Evolutionary conservation across 176 grass and related monocot species (phyloP).

Genomic region (Oropetium thomaeum): DNA sequence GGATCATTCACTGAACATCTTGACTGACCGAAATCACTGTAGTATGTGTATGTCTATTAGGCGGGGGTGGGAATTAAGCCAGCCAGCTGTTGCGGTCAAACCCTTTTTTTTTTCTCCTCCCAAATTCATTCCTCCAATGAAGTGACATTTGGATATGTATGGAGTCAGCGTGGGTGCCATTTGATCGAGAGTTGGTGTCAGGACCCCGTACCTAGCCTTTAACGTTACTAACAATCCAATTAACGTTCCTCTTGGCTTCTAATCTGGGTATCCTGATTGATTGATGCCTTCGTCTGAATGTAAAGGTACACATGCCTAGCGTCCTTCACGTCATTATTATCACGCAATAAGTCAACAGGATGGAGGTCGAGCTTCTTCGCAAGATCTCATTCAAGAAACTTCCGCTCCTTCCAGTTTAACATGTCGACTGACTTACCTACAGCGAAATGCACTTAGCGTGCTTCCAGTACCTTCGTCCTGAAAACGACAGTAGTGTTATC

Average conservation of each 20-base stretch:
- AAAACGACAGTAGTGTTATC: constrained; percentile 13
- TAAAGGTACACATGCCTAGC: background rate
- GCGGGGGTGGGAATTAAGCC: too few relatives aligned
- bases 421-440: constrained; percentile 26
- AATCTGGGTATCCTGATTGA: background rate
- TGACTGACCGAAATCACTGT: background rate
- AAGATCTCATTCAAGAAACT: background rate
- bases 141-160: too few relatives aligned
- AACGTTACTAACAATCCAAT: background rate
- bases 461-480: background rate
- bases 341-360: constrained; percentile 14
- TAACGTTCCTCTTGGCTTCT: background rate
- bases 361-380: background rate
- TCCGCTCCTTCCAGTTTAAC: constrained; percentile 16
- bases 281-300: background rate
- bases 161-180: background rate
- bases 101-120: background rate
- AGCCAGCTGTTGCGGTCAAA: background rate
- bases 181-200: constrained; percentile 38
- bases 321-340: background rate
- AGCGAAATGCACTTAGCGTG: background rate
- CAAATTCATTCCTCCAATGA: background rate
- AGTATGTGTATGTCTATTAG: too few relatives aligned
- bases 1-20: constrained; percentile 13
- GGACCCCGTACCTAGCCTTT: constrained; percentile 36